phyloP scores from a whole-genome alignment of 768 basidiomycete species.

The Leucocoprinus sp. region DNA sequence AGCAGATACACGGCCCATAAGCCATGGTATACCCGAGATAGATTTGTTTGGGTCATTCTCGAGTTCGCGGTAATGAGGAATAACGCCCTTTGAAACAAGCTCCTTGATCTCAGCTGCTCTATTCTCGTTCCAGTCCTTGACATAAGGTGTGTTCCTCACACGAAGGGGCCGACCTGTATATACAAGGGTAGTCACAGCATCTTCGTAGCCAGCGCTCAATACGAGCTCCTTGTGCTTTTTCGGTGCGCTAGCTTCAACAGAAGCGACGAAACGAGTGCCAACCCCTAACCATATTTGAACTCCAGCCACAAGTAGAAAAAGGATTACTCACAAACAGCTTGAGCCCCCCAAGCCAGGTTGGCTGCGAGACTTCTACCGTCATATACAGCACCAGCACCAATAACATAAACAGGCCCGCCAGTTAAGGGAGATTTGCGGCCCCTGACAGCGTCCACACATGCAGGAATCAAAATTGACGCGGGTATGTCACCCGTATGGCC shows the following conservation, averaged over 20 bases:
- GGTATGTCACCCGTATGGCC: slow-evolving; percentile 83
- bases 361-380: slow-evolving; percentile 85
- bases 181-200: slow-evolving; percentile 78
- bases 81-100: slow-evolving; percentile 73
- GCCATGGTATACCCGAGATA: slow-evolving; percentile 56
- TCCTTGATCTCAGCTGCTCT: slow-evolving; percentile 75
- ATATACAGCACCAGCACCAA: slow-evolving; percentile 89
- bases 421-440: slow-evolving; percentile 74
- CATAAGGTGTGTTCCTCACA: slow-evolving; percentile 76
- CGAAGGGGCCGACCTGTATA: slow-evolving; percentile 86
- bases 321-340: slow-evolving; percentile 69
- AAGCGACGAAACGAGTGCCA: slow-evolving; percentile 82
- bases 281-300: slow-evolving; percentile 40
- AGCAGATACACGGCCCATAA: slow-evolving; percentile 78
- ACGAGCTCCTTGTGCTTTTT: slow-evolving; percentile 79
- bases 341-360: slow-evolving; percentile 82
- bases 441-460: slow-evolving; percentile 78
- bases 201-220: slow-evolving; percentile 64
- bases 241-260: slow-evolving; percentile 72
- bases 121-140: slow-evolving; percentile 76
- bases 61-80: slow-evolving; percentile 67
- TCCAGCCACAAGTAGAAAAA: not conserved
- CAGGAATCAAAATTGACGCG: slow-evolving; percentile 82
- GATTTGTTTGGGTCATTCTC: slow-evolving; percentile 79
- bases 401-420: slow-evolving; percentile 75